Evolutionary conservation across 1,284 basidiomycete species (phyloP), one percentile per base, ranked within the genome.

Genomic region (Trametes polyzona): DNA sequence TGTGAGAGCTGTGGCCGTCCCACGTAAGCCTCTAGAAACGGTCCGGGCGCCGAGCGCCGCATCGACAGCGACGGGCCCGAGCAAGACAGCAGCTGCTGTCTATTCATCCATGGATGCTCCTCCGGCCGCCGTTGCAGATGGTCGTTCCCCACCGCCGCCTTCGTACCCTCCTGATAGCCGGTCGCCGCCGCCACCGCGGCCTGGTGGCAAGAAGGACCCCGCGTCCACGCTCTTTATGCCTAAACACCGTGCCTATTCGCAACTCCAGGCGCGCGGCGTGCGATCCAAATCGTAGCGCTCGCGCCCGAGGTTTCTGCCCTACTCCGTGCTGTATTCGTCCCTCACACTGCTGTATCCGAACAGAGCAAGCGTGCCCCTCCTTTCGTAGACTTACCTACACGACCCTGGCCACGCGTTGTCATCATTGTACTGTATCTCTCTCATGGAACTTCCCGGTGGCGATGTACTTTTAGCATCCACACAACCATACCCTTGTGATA

Each of bases 191-290:
- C 26, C 55, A 10, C 52, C 47, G 37, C 39, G 55, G n/a, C 55
- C 64, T 21, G 61, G 74, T 61, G 63, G 70, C 58, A 88, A 84
- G 75, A 88, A 80, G 71, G 81, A 88, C 68, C 84, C 83, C 24
- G 83, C 83, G 80, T 76, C 86, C 46, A 77, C 81, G 47, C 71
- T 91, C 35, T 91, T 91, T 70, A 84, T 91, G 72, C 89, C 88
- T 42, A 91, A 90, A 71, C 85, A 84, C 64, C 84, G 86, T 55
- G 78, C 82, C 19, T 73, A 83, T 69, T 87, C 86, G 37, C 87
- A 89, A 65, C 78, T 81, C 29, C 55, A 35, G 12, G 44, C 61
- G 27, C 61, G 55, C 26, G 53, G 61, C 4, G 52, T 63, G 7
- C 42, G 42, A 36, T 60, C 61, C 47, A 63, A 63, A 33, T 36